phyloP scores from a whole-genome alignment of 2,329 filamentous ascomycete species.

The Penicillium sp. region DNA sequence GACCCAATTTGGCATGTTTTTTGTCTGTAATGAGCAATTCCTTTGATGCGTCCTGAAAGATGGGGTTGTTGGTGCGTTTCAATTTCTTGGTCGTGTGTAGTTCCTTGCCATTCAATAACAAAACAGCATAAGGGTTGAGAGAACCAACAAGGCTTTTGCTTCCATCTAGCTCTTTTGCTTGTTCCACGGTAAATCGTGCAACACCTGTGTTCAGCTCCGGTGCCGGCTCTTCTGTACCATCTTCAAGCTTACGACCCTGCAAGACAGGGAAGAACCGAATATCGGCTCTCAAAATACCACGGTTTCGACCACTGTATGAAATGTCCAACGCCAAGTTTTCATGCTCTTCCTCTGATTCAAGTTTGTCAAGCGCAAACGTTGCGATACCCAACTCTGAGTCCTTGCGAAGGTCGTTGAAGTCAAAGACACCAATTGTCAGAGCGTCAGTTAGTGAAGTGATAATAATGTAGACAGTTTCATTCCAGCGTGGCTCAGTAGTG shows the following conservation, averaged over 20 bases:
- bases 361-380: conserved; percentile 76
- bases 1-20: conserved; percentile 81
- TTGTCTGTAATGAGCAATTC: conserved; percentile 94
- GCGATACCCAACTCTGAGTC: conserved; percentile 90
- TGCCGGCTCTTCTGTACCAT: conserved; percentile 73
- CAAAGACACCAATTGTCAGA: conserved; percentile 78
- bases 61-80: conserved; percentile 95
- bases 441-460: conserved; percentile 86
- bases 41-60: conserved; percentile 89
- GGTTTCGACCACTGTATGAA: conserved; percentile 74
- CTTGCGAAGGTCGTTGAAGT: conserved; percentile 94
- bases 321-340: conserved; percentile 86
- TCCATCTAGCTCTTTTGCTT: conserved; percentile 92
- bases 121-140: conserved; percentile 83
- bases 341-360: conserved; percentile 71
- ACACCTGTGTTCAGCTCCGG: conserved; percentile 94
- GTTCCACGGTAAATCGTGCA: conserved; percentile 85
- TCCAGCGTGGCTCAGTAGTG: conserved; percentile 85
- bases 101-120: conserved; percentile 89
- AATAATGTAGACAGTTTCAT: conserved; percentile 94
- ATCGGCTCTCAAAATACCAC: conserved; percentile 75
- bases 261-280: conserved; percentile 94
- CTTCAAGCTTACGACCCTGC: conserved; percentile 60
- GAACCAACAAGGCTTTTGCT: conserved; percentile 87
- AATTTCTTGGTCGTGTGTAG: conserved; percentile 85